These are phyloP conservation scores for Aspergillus glaucus DNA, from an alignment of 2,329 filamentous ascomycete genomes.

Conservation along the genomic window DNA sequence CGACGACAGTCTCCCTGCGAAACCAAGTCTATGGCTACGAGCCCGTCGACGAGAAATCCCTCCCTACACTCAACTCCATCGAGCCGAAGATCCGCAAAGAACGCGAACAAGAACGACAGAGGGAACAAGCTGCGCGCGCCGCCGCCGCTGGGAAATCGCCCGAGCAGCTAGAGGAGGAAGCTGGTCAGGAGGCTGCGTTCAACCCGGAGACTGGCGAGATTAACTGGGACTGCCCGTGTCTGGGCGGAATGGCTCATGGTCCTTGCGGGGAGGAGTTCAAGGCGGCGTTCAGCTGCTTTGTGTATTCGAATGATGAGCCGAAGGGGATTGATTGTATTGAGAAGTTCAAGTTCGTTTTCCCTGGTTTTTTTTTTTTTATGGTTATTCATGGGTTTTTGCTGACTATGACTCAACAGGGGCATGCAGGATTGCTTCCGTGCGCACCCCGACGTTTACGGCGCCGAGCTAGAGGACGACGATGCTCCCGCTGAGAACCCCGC, in stretches of 20 bases:
- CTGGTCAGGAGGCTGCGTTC: slow-evolving; percentile 82
- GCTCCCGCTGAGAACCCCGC: slow-evolving; percentile 32
- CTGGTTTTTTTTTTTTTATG: slow-evolving; percentile 57
- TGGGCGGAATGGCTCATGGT: slow-evolving; percentile 94
- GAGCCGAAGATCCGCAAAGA: slow-evolving; percentile 48
- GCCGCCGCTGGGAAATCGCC: slow-evolving; percentile 32
- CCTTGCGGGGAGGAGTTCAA: slow-evolving; percentile 95
- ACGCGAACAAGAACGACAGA: slow-evolving; percentile 6
- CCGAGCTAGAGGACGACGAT: slow-evolving; percentile 74
- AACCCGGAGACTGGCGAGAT: slow-evolving; percentile 99
- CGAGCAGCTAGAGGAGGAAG: slow-evolving; percentile 68
- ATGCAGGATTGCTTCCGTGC: slow-evolving; percentile 97
- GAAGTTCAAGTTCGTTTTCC: slow-evolving; percentile 87
- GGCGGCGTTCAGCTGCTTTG: slow-evolving; percentile 94
- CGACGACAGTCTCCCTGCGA: slow-evolving; percentile 26
- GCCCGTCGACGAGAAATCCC: slow-evolving; percentile 40
- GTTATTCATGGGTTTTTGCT: slow-evolving; percentile 1
- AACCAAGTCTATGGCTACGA: slow-evolving; percentile 21
- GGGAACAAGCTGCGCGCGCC: slow-evolving; percentile 11
- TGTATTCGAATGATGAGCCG: slow-evolving; percentile 88
- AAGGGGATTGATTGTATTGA: slow-evolving; percentile 98
- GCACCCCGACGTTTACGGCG: slow-evolving; percentile 88
- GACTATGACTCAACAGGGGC: slow-evolving; percentile 47
- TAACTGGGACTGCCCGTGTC: slow-evolving; percentile 98
- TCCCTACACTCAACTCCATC: slow-evolving; percentile 61